These are phyloP conservation scores for Cladosporium colombiae DNA, from an alignment of 2,329 filamentous ascomycete genomes.

Conservation along the genomic window DNA sequence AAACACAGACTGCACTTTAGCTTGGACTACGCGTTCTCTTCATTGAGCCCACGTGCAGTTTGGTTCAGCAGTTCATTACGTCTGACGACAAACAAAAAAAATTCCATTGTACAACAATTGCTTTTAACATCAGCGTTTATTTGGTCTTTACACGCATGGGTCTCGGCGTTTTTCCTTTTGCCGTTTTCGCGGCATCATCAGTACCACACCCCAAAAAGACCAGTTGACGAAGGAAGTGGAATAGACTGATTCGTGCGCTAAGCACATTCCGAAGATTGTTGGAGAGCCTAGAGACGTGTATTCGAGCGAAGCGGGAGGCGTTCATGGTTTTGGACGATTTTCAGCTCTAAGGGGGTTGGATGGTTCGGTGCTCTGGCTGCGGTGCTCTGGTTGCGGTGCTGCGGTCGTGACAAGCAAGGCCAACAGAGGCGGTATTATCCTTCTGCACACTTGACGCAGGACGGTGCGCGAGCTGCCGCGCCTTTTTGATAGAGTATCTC, in stretches of 20 bases:
- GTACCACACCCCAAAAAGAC: constrained; percentile 16
- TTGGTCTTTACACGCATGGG: constrained; percentile 17
- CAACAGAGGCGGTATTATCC: background rate
- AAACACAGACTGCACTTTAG: background rate
- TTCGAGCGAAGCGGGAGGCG: constrained; percentile 12
- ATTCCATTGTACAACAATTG: constrained; percentile 17
- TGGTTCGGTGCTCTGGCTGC: background rate
- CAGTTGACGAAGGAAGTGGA: constrained; percentile 14
- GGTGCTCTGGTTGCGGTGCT: background rate
- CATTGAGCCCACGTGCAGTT: constrained; percentile 35
- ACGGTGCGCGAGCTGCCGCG: background rate
- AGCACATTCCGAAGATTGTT: constrained; percentile 9
- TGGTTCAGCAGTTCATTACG: background rate
- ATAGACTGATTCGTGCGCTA: constrained; percentile 19
- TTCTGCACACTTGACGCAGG: background rate
- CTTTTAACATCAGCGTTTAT: constrained; percentile 16
- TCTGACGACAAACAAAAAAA: constrained; percentile 15
- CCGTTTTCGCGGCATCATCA: constrained; percentile 8
- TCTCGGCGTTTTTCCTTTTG: constrained; percentile 12
- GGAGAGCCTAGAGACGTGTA: constrained; percentile 3
- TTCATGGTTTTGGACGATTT: constrained; percentile 10
- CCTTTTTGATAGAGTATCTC: constrained; percentile 8
- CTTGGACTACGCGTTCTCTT: constrained; percentile 35
- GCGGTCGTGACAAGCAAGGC: background rate
- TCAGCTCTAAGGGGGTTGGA: background rate